Conservation (phyloP, 345 rosid genomes). For the Acer yangbiense region DNA sequence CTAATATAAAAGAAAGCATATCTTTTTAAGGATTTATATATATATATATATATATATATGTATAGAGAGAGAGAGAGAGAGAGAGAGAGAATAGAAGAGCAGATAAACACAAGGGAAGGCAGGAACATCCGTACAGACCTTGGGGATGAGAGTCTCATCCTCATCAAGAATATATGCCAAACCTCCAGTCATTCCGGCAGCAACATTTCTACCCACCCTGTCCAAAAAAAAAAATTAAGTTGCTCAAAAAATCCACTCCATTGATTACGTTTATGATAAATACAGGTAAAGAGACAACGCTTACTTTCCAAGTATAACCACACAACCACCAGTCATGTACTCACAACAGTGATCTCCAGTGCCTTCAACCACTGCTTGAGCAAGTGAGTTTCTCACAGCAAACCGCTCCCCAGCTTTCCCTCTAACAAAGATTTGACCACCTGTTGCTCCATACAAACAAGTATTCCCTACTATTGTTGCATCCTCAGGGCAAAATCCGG, state of each 20-base stretch:
- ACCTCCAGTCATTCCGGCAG: constrained; percentile 99
- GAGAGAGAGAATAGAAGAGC: not conserved
- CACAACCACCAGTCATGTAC: constrained; percentile 99
- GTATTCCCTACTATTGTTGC: constrained; percentile 96
- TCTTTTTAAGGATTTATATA: no score
- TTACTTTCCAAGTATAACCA: constrained; percentile 95
- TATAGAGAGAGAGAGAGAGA: not conserved
- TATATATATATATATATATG: no score
- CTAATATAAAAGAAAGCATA: not conserved
- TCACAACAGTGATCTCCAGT: constrained; percentile 98
- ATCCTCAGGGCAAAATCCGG: constrained; percentile 88
- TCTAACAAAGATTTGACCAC: constrained; percentile 92
- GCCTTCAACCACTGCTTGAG: constrained; percentile 98
- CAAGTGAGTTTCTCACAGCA: constrained; percentile 98
- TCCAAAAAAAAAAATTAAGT: constrained; percentile 22
- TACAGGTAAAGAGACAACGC: constrained; percentile 29
- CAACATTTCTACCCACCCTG: constrained; percentile 99
- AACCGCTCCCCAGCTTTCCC: constrained; percentile 98
- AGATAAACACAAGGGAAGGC: not conserved
- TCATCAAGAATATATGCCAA: constrained; percentile 93
- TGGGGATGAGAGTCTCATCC: constrained; percentile 79
- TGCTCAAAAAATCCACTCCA: constrained; percentile 12
- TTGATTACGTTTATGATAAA: not conserved
- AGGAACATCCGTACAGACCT: constrained; percentile 48
- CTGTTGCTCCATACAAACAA: constrained; percentile 97